These are phyloP conservation scores for Botrytis squamosa DNA, from an alignment of 2,329 filamentous ascomycete genomes.

Conservation along the genomic window DNA sequence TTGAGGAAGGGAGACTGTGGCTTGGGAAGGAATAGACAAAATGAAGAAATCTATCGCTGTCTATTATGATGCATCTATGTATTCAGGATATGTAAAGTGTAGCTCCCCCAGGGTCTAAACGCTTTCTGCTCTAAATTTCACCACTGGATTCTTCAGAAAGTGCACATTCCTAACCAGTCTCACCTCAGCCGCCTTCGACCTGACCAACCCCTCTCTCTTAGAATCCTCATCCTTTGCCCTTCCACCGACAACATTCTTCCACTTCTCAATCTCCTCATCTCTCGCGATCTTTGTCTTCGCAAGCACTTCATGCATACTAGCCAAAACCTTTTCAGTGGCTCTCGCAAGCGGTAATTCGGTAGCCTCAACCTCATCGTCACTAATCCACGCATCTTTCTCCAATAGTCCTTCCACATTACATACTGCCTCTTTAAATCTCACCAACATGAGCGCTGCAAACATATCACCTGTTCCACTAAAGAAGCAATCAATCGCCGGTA, in stretches of 20 bases:
- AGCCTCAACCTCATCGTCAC: constrained; percentile 66
- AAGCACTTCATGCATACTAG: constrained; percentile 88
- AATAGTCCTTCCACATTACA: constrained; percentile 49
- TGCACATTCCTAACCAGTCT: constrained; percentile 73
- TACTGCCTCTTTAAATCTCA: constrained; percentile 82
- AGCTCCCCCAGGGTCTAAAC: constrained; percentile 36
- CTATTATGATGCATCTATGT: constrained; percentile 1
- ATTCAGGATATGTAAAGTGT: not conserved
- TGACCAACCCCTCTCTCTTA: constrained; percentile 58
- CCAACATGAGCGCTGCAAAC: constrained; percentile 90
- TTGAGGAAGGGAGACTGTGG: not conserved
- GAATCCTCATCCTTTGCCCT: constrained; percentile 42
- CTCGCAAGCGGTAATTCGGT: constrained; percentile 77
- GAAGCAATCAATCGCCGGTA: constrained; percentile 86
- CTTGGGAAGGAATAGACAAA: not conserved
- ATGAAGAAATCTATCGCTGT: constrained; percentile 1
- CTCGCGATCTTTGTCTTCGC: constrained; percentile 65
- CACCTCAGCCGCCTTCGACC: constrained; percentile 85
- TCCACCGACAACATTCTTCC: constrained; percentile 47
- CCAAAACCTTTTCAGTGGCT: constrained; percentile 82
- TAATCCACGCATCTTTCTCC: constrained; percentile 67
- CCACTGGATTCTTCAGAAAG: constrained; percentile 63
- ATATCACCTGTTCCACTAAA: constrained; percentile 98
- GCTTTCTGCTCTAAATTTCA: constrained; percentile 59
- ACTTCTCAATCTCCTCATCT: constrained; percentile 58